A percentile compares a stretch with the other conserved stretches of the same genome.
Conservation (phyloP, 2,329 filamentous ascomycete species). For the Bipolaris zeicola region DNA sequence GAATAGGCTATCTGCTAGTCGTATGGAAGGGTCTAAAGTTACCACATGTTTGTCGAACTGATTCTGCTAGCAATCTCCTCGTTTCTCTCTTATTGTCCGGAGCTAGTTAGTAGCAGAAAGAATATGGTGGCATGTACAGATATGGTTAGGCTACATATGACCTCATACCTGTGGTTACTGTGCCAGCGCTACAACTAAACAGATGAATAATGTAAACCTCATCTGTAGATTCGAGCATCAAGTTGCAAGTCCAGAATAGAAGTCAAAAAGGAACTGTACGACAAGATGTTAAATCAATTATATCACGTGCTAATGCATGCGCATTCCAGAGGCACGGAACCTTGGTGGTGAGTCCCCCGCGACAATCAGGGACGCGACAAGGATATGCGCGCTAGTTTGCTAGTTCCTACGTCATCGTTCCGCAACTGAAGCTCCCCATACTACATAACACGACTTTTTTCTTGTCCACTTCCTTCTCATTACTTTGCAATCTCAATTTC, state of each 20-base stretch:
- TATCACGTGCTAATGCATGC: background rate
- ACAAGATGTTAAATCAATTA: too few species aligned
- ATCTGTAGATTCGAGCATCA: background rate
- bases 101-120: too few species aligned
- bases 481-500: slow-evolving; percentile 4
- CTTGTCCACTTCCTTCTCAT: background rate
- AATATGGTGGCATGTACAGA: too few species aligned
- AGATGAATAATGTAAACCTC: background rate
- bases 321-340: background rate
- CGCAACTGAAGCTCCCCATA: slow-evolving; percentile 2
- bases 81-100: too few species aligned
- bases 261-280: background rate
- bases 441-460: slow-evolving; percentile 11
- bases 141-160: too few species aligned
- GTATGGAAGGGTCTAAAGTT: background rate
- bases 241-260: background rate
- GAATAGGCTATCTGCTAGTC: background rate
- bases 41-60: background rate
- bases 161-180: too few species aligned
- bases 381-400: slow-evolving; percentile 11
- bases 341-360: background rate
- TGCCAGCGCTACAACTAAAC: background rate
- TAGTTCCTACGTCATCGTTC: slow-evolving; percentile 16
- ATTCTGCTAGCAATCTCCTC: too few species aligned
- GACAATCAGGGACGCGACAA: slow-evolving; percentile 14